A percentile compares a stretch with the other conserved stretches of the same genome.
phyloP scores from a whole-genome alignment of 2,329 filamentous ascomycete species.

The Ophiostoma pallidulum region DNA sequence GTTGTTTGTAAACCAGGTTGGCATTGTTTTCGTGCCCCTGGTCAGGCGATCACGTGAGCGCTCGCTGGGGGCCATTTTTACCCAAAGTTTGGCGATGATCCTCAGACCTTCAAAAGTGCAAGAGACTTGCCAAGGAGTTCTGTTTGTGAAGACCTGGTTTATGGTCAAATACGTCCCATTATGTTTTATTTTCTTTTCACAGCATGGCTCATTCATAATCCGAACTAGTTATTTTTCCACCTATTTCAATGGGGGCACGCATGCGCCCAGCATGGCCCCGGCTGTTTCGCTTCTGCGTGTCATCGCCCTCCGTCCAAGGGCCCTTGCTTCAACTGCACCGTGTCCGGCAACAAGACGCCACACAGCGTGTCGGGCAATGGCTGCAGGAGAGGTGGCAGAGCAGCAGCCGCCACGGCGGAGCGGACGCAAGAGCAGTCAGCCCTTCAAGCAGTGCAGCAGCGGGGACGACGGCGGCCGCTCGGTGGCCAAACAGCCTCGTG shows the following conservation, averaged over 20 bases:
- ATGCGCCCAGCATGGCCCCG: not conserved
- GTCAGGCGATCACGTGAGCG: not conserved
- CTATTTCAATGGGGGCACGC: not conserved
- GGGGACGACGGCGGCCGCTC: not conserved
- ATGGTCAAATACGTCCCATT: no score
- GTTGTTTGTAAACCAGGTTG: no score
- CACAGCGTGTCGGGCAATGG: no score
- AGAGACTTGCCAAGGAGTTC: no score
- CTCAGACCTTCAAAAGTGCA: no score
- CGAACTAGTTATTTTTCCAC: no score
- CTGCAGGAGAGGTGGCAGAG: not conserved
- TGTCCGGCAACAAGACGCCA: no score
- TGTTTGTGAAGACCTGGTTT: no score
- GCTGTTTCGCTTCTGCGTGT: not conserved
- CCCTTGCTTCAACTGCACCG: no score
- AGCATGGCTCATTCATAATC: not conserved
- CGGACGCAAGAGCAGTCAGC: not conserved
- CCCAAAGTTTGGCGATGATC: no score
- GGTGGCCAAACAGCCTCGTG: conserved; percentile 15
- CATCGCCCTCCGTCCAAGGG: not conserved
- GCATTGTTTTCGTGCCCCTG: conserved; percentile 2
- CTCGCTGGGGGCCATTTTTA: not conserved
- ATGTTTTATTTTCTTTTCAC: no score
- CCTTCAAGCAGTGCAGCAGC: not conserved
- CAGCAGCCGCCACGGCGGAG: no score